These are phyloP conservation scores for Solidago caesia DNA, from an alignment of 129 eudicot species.

Conservation along the genomic window DNA sequence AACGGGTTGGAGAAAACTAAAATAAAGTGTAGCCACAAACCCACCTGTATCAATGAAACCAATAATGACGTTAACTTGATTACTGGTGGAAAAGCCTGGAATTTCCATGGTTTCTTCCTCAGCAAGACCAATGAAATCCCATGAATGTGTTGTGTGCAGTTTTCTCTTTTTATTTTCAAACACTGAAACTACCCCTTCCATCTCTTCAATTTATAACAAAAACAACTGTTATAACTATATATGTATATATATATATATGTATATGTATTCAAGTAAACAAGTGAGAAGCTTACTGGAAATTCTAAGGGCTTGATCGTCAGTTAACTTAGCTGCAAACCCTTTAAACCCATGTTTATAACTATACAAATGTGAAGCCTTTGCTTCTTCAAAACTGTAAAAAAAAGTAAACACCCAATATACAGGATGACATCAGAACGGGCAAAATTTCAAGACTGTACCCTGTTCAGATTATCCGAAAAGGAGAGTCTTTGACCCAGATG, in stretches of 20 bases:
- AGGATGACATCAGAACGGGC: neutral
- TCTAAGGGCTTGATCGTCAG: slow-evolving; percentile 69
- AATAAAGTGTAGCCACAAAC: neutral
- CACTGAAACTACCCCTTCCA: slow-evolving; percentile 90
- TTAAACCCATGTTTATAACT: slow-evolving; percentile 81
- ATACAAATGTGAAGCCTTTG: slow-evolving; percentile 71
- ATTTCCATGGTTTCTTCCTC: slow-evolving; percentile 82
- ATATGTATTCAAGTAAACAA: neutral
- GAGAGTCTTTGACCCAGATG: too few species aligned
- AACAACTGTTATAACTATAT: neutral
- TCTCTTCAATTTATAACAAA: slow-evolving; percentile 46
- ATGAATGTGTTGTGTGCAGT: slow-evolving; percentile 88
- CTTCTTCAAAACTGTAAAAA: slow-evolving; percentile 57
- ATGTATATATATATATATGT: neutral
- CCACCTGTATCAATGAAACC: slow-evolving; percentile 93
- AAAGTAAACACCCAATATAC: neutral
- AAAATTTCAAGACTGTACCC: slow-evolving; percentile 6
- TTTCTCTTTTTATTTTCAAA: slow-evolving; percentile 60
- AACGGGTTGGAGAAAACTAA: neutral
- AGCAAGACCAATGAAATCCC: slow-evolving; percentile 87
- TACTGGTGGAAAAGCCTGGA: slow-evolving; percentile 74
- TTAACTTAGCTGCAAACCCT: slow-evolving; percentile 90
- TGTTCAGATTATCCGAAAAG: neutral
- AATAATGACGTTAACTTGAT: slow-evolving; percentile 84
- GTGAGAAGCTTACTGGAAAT: slow-evolving; percentile 47